phyloP scores from a whole-genome alignment of 2,329 filamentous ascomycete species.

The Claviceps fusiformis region DNA sequence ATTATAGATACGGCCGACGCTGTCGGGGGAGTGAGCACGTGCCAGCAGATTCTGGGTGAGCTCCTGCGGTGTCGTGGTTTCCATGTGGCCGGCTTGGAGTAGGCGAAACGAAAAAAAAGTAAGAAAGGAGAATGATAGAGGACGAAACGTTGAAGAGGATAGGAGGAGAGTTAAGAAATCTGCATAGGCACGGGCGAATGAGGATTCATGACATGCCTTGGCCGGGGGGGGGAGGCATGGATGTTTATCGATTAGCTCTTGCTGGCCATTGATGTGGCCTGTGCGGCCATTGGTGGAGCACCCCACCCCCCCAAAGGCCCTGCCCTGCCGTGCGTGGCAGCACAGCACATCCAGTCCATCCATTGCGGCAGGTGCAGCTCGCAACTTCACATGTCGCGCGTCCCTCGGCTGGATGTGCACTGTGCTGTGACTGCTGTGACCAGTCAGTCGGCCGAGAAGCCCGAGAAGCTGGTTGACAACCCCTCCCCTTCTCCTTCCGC shows the following conservation, averaged over 20 bases:
- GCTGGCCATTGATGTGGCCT: no score
- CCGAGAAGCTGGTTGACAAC: neutral
- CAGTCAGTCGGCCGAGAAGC: neutral
- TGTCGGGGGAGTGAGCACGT: slow-evolving; percentile 66
- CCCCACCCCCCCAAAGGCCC: neutral
- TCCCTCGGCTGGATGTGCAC: slow-evolving; percentile 4
- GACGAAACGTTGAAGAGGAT: neutral
- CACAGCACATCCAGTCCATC: neutral
- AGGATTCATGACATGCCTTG: neutral
- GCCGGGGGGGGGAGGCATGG: neutral
- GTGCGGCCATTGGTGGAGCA: neutral
- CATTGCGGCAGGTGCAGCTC: neutral
- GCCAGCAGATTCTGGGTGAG: slow-evolving; percentile 53
- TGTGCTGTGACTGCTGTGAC: neutral
- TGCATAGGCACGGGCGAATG: neutral
- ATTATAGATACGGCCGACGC: slow-evolving; percentile 56
- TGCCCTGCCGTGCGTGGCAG: neutral
- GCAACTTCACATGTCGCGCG: slow-evolving; percentile 2
- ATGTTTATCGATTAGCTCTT: neutral
- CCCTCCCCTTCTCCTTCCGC: no score
- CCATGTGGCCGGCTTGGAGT: slow-evolving; percentile 15
- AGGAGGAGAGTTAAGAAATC: neutral
- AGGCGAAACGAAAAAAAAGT: neutral
- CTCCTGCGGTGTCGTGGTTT: slow-evolving; percentile 18
- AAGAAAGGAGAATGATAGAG: neutral